Evolutionary conservation across 2,329 filamentous ascomycete genomes (phyloP).

Genomic region (Fusarium sulawesiense): DNA sequence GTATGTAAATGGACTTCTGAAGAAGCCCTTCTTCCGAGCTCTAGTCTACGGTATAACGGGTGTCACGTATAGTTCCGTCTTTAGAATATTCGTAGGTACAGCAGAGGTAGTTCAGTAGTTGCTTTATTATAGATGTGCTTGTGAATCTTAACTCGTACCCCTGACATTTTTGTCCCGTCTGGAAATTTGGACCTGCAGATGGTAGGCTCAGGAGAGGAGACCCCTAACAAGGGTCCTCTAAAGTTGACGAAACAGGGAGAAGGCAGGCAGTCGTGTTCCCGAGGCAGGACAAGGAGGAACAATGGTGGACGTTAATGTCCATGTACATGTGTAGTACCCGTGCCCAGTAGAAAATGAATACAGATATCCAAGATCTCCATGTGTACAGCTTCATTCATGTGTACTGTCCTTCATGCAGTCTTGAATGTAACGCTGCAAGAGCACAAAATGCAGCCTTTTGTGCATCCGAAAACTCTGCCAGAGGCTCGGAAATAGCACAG

Average conservation of each 20-base stretch:
- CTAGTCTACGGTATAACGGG: not conserved
- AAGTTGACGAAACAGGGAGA: slow-evolving; percentile 38
- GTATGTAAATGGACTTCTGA: not conserved
- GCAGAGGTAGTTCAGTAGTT: not conserved
- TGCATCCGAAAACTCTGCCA: not conserved
- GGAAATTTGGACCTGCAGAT: slow-evolving; percentile 48
- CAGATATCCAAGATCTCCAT: not conserved
- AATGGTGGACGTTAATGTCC: slow-evolving; percentile 14
- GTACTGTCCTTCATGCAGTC: not conserved
- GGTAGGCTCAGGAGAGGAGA: slow-evolving; percentile 33
- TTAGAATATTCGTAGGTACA: not conserved
- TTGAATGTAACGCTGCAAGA: slow-evolving; percentile 2
- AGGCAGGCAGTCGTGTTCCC: slow-evolving; percentile 21
- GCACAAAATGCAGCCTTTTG: not conserved
- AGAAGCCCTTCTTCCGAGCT: not conserved
- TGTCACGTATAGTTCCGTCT: not conserved
- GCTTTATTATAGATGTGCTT: slow-evolving; percentile 1
- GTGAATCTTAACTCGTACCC: slow-evolving; percentile 9
- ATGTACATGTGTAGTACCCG: slow-evolving; percentile 8
- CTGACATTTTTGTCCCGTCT: slow-evolving; percentile 28
- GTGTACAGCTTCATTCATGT: not conserved
- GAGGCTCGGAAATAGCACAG: slow-evolving; percentile 16
- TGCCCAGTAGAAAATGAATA: not conserved
- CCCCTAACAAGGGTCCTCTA: slow-evolving; percentile 44
- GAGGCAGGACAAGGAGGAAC: slow-evolving; percentile 27